A percentile compares a stretch with the other conserved stretches of the same genome.
These are phyloP conservation scores for Epithemia pelagica DNA, from an alignment of 108 stramenopile species.

Conservation along the genomic window DNA sequence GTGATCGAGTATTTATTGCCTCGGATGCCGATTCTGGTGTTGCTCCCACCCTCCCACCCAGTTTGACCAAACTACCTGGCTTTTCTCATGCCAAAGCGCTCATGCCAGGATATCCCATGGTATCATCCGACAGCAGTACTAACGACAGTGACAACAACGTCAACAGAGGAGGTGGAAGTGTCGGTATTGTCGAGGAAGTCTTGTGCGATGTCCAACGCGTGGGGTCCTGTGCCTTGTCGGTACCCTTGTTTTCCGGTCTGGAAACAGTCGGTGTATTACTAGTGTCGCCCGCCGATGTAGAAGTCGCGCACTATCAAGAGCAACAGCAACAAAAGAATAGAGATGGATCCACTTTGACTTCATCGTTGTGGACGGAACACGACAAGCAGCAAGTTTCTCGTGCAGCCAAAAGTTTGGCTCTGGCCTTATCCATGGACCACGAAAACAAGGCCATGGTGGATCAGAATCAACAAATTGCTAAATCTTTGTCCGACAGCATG, in stretches of 20 bases:
- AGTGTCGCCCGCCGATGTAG: slow-evolving; percentile 24
- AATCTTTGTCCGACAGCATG: slow-evolving; percentile 61
- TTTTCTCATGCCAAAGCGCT: slow-evolving; percentile 43
- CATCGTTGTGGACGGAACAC: slow-evolving; percentile 41
- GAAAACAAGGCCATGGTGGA: slow-evolving; percentile 41
- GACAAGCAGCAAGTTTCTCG: slow-evolving; percentile 63
- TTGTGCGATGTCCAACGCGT: slow-evolving; percentile 31
- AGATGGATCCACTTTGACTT: not conserved
- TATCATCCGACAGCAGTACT: slow-evolving; percentile 4
- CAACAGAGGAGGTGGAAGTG: slow-evolving; percentile 15
- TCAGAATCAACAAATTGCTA: slow-evolving; percentile 41
- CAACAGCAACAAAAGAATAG: not conserved
- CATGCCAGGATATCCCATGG: slow-evolving; percentile 56
- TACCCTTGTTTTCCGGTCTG: slow-evolving; percentile 72
- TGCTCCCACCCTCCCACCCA: slow-evolving; percentile 40
- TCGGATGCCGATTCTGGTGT: slow-evolving; percentile 46
- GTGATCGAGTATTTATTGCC: slow-evolving; percentile 74
- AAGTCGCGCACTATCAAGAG: slow-evolving; percentile 5
- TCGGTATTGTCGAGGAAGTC: slow-evolving; percentile 54
- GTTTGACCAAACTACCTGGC: slow-evolving; percentile 49
- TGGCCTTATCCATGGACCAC: slow-evolving; percentile 77
- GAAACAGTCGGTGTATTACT: slow-evolving; percentile 70
- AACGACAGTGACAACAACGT: slow-evolving; percentile 9
- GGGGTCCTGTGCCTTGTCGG: slow-evolving; percentile 43
- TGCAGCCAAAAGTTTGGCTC: slow-evolving; percentile 66